Conservation (phyloP, 2,329 filamentous ascomycete species). For the Emergomyces pasteurianus region DNA sequence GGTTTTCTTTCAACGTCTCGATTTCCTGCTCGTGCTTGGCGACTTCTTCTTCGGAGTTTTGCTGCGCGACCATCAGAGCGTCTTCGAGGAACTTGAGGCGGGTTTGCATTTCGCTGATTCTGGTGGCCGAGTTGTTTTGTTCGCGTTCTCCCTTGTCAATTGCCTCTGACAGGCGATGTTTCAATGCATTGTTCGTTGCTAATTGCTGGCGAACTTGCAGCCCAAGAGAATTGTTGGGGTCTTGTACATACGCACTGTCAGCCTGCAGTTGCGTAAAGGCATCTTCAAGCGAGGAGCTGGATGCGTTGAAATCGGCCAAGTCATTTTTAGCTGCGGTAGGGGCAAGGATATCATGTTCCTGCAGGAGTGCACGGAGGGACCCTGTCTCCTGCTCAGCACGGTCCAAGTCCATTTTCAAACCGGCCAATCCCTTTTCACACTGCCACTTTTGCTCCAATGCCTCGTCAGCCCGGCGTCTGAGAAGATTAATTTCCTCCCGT, state of each 20-base stretch:
- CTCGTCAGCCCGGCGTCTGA: constrained; percentile 81
- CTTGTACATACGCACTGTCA: constrained; percentile 50
- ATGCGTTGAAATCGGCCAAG: constrained; percentile 40
- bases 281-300: constrained; percentile 58
- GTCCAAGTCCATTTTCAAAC: constrained; percentile 92
- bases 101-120: constrained; percentile 73
- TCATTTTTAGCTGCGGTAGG: constrained; percentile 35
- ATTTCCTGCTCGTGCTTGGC: constrained; percentile 79
- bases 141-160: constrained; percentile 74
- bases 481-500: constrained; percentile 69
- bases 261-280: constrained; percentile 65
- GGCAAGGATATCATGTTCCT: constrained; percentile 72
- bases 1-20: constrained; percentile 58
- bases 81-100: constrained; percentile 76
- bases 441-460: constrained; percentile 94
- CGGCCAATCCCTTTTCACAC: constrained; percentile 77
- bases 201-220: constrained; percentile 70
- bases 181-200: constrained; percentile 61
- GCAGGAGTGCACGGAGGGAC: constrained; percentile 64
- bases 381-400: constrained; percentile 86
- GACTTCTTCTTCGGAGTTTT: constrained; percentile 68
- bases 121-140: constrained; percentile 64
- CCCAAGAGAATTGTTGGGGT: constrained; percentile 45
- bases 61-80: constrained; percentile 67
- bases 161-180: constrained; percentile 63